phyloP scores from a whole-genome alignment of 495 filamentous ascomycete genomes.

The Neohortaea acidophila region DNA sequence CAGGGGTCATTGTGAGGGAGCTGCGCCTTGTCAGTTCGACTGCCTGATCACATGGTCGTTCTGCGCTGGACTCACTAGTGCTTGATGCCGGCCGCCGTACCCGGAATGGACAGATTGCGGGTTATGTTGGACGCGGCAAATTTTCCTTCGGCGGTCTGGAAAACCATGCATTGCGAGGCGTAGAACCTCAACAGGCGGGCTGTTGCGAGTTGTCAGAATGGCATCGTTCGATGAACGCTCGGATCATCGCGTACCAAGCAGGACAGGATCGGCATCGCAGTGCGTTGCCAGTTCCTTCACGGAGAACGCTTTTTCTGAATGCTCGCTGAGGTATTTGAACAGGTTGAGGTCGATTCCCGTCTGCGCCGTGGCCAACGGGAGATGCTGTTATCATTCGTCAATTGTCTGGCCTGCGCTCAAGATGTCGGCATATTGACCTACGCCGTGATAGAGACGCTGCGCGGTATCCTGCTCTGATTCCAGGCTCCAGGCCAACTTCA shows the following conservation, averaged over 20 bases:
- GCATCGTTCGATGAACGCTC: neutral
- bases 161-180: neutral
- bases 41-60: neutral
- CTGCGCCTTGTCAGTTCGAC: neutral
- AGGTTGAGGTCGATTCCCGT: conserved; percentile 1
- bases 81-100: conserved; percentile 2
- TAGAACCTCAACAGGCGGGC: conserved; percentile 1
- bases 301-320: neutral
- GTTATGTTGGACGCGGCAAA: conserved; percentile 1
- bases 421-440: too few species aligned
- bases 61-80: neutral
- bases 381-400: neutral
- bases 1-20: conserved; percentile 1
- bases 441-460: conserved; percentile 1
- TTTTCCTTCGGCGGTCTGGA: neutral
- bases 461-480: neutral
- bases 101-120: neutral
- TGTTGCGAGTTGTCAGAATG: neutral
- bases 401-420: neutral
- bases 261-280: neutral
- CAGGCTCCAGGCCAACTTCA: neutral
- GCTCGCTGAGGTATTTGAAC: neutral
- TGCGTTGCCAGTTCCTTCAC: neutral
- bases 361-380: conserved; percentile 1
- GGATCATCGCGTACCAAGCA: neutral